These are phyloP conservation scores for Hebeloma cylindrosporum DNA, from an alignment of 768 basidiomycete species.

Conservation along the genomic window DNA sequence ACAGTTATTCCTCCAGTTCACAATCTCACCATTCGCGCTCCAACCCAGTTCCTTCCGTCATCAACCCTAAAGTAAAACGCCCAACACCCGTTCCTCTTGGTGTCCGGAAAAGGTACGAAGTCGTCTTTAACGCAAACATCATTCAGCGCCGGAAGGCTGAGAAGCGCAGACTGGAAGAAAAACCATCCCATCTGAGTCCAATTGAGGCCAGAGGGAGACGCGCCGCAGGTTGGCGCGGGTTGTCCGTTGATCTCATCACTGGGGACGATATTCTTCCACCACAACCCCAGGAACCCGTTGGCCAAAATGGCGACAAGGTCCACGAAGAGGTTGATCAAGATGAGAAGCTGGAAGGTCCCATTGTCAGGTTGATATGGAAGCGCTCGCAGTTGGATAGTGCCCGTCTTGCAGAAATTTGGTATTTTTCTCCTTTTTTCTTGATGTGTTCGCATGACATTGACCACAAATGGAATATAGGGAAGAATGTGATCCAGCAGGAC, in stretches of 20 bases:
- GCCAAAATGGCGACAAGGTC: slow-evolving; percentile 23
- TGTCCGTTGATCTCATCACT: slow-evolving; percentile 60
- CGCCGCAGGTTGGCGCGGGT: slow-evolving; percentile 63
- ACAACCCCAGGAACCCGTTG: slow-evolving; percentile 19
- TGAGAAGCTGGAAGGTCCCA: slow-evolving; percentile 54
- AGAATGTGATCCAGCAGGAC: slow-evolving; percentile 61
- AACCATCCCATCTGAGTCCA: slow-evolving; percentile 34
- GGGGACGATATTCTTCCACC: slow-evolving; percentile 30
- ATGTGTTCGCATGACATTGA: slow-evolving; percentile 1
- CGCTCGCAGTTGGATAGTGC: slow-evolving; percentile 54
- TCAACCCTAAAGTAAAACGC: slow-evolving; percentile 38
- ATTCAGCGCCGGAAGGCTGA: slow-evolving; percentile 46
- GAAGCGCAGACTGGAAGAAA: slow-evolving; percentile 31
- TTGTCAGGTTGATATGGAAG: slow-evolving; percentile 63
- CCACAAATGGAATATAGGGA: slow-evolving; percentile 42
- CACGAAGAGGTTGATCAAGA: slow-evolving; percentile 38
- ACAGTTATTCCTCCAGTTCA: slow-evolving; percentile 35
- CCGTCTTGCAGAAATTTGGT: slow-evolving; percentile 70
- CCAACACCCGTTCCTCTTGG: slow-evolving; percentile 68
- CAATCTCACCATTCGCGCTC: slow-evolving; percentile 22
- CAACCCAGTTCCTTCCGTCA: slow-evolving; percentile 11
- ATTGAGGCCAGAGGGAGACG: slow-evolving; percentile 47
- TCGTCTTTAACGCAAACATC: slow-evolving; percentile 62
- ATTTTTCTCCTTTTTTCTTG: background rate
- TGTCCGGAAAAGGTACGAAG: slow-evolving; percentile 66